phyloP scores from a whole-genome alignment of 306 rosid species.

The Citrullus amarus region DNA sequence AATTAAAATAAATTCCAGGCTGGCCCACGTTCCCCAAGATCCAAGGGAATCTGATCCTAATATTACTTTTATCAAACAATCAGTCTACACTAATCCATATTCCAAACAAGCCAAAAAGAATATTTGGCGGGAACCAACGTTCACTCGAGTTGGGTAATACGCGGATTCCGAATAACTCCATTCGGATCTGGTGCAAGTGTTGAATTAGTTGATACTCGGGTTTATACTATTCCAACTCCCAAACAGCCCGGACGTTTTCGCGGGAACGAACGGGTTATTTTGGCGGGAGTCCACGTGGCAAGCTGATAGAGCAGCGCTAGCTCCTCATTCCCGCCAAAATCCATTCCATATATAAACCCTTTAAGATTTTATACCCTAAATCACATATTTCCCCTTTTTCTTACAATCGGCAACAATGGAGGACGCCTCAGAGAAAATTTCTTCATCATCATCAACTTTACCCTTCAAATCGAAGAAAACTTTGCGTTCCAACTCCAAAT shows the following conservation, averaged over 20 bases:
- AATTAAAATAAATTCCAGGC: not conserved
- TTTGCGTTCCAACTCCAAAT: constrained; percentile 11
- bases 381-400: not conserved
- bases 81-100: not conserved
- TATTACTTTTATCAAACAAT: not conserved
- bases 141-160: not conserved
- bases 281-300: constrained; percentile 57
- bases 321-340: constrained; percentile 30
- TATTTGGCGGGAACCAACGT: constrained; percentile 1
- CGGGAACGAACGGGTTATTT: constrained; percentile 49
- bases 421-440: constrained; percentile 19
- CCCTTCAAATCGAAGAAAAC: constrained; percentile 34
- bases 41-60: not conserved
- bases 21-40: not conserved
- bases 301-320: not conserved
- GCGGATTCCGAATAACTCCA: not conserved
- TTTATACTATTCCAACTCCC: not conserved
- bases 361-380: not conserved
- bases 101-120: not conserved
- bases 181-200: not conserved
- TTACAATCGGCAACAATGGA: constrained; percentile 13
- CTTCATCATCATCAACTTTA: constrained; percentile 3
- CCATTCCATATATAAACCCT: constrained; percentile 2
- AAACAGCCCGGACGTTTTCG: constrained; percentile 5
- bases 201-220: not conserved